Evolutionary conservation across 495 filamentous ascomycete genomes (phyloP), one percentile per base, ranked within the genome.

Genomic region (Penicillium soppii): DNA sequence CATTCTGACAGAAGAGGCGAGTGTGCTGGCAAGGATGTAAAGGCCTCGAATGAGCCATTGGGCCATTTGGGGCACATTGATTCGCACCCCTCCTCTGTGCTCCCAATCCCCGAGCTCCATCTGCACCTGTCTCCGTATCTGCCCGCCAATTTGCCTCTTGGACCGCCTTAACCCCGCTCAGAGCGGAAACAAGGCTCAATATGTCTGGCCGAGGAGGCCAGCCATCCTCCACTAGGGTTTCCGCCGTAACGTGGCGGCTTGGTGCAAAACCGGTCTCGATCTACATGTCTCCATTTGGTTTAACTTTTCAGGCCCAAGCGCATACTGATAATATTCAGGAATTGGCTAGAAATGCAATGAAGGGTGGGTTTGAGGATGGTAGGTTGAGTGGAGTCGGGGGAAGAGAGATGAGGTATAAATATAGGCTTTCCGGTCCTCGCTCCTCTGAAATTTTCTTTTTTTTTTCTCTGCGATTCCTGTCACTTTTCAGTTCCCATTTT

Each of bases 81-180:
- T 57, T 63, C 58, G 61, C 62, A 58, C 45, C 61, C 63, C 72
- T 77, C 72, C 70, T 72, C 69, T 63, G 62, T 63, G 52, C 58
- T 54, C 57, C 68, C 67, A 70, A 62, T 68, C 68, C 58, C 56
- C 61, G 67, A 60, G 54, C 59, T 68, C 67, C 64, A 61, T 62
- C 67, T 70, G 61, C 61, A 61, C 54, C 50, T 54, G 52, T 56
- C 50, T 59, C 66, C 54, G 57, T 69, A 51, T 58, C 67, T 71
- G 63, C 52, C 57, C 67, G 63, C 66, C 69, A 60, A 75, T 76
- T 72, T 68, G 71, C 57, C 65, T 69, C 69, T 66, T 65, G 48
- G 63, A 63, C 62, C 66, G 63, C 70, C 66, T 63, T 52, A 65
- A 78, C 74, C 74, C 77, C 77, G 76, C 73, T 80, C 68, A 58